Evolutionary conservation across 768 basidiomycete genomes (phyloP).

Genomic region (Tulasnella sp.): DNA sequence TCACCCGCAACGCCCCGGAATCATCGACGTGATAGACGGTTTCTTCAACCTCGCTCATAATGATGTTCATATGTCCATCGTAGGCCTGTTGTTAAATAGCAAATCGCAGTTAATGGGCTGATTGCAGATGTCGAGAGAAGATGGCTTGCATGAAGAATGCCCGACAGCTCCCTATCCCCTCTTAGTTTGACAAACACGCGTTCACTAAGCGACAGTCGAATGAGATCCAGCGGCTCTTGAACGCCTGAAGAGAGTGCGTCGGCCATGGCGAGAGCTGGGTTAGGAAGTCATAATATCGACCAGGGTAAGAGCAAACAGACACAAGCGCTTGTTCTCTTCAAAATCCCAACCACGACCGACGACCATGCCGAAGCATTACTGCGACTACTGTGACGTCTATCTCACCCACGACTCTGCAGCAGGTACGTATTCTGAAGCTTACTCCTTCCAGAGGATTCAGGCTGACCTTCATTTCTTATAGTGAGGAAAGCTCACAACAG

Average conservation of each 20-base stretch:
- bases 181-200: slow-evolving; percentile 97
- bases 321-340: not conserved
- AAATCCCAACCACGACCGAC: slow-evolving; percentile 26
- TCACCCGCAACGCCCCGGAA: slow-evolving; percentile 34
- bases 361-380: slow-evolving; percentile 78
- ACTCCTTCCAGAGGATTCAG: slow-evolving; percentile 15
- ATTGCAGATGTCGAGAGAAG: not conserved
- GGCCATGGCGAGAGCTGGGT: slow-evolving; percentile 35
- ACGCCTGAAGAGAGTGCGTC: slow-evolving; percentile 58
- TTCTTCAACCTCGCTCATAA: slow-evolving; percentile 96
- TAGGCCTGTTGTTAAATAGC: slow-evolving; percentile 70
- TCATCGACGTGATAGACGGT: slow-evolving; percentile 94
- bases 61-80: slow-evolving; percentile 99
- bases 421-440: slow-evolving; percentile 54
- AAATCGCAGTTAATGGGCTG: not conserved
- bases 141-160: slow-evolving; percentile 78
- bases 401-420: slow-evolving; percentile 94
- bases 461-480: slow-evolving; percentile 45
- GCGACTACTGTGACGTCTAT: slow-evolving; percentile 92
- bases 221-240: slow-evolving; percentile 97
- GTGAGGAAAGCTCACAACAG: slow-evolving; percentile 98
- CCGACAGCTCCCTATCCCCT: slow-evolving; percentile 89
- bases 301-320: not conserved
- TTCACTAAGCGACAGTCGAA: slow-evolving; percentile 93
- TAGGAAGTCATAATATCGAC: not conserved